Conservation (phyloP, 495 filamentous ascomycete genomes). For the Lasiosphaeria miniovina region DNA sequence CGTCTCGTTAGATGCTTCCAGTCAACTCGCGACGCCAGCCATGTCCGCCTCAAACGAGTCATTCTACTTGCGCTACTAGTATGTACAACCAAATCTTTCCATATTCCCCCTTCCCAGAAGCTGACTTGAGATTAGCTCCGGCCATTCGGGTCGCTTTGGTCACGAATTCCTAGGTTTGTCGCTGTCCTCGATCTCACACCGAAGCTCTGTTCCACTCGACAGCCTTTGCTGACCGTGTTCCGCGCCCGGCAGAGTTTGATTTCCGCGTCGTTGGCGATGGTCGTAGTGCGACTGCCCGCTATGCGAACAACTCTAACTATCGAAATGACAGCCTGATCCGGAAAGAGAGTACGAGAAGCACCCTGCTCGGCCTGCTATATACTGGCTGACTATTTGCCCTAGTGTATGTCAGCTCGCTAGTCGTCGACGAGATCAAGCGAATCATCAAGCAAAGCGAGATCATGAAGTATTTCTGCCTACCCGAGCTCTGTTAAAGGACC, state of each 20-base stretch:
- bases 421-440: slow-evolving; percentile 91
- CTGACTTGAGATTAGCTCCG: slow-evolving; percentile 65
- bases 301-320: slow-evolving; percentile 99
- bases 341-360: slow-evolving; percentile 86
- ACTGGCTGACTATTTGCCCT: slow-evolving; percentile 9
- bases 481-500: background rate
- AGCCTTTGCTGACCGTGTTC: slow-evolving; percentile 7
- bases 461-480: slow-evolving; percentile 67
- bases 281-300: slow-evolving; percentile 89
- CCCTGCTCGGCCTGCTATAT: background rate
- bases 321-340: slow-evolving; percentile 97
- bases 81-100: slow-evolving; percentile 27
- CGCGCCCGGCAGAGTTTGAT: slow-evolving; percentile 74
- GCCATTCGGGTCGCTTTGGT: slow-evolving; percentile 95
- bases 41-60: slow-evolving; percentile 56
- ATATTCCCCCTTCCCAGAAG: background rate
- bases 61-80: slow-evolving; percentile 99
- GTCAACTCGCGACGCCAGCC: slow-evolving; percentile 17
- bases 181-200: slow-evolving; percentile 1
- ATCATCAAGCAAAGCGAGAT: slow-evolving; percentile 99
- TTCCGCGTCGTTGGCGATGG: slow-evolving; percentile 91
- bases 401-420: slow-evolving; percentile 96
- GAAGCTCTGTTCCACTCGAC: slow-evolving; percentile 2
- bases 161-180: slow-evolving; percentile 92
- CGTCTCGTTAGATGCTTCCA: background rate